Evolutionary conservation across 345 rosid species (phyloP).

Genomic region (Mercurialis annua): DNA sequence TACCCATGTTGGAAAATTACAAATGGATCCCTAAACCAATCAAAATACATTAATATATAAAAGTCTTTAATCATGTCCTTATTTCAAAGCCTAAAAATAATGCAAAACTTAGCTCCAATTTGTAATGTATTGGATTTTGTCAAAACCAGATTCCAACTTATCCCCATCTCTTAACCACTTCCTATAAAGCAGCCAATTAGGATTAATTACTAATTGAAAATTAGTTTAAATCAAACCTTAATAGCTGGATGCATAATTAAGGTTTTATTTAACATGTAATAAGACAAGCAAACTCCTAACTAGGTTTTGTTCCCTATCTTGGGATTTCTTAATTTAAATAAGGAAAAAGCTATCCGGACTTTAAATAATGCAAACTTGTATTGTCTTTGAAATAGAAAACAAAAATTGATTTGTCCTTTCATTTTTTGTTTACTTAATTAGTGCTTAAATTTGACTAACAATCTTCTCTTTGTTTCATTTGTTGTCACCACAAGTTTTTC

Average conservation of each 20-base stretch:
- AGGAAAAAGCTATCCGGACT: no score
- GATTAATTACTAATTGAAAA: neutral
- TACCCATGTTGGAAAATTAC: no score
- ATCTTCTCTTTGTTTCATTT: slow-evolving; percentile 9
- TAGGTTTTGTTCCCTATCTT: slow-evolving; percentile 16
- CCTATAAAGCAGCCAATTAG: slow-evolving; percentile 7
- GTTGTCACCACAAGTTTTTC: neutral
- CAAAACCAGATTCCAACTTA: neutral
- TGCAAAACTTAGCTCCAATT: neutral
- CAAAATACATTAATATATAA: no score
- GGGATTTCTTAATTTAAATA: slow-evolving; percentile 17
- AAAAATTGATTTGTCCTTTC: neutral
- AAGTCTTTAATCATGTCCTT: no score
- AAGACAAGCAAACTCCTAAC: neutral
- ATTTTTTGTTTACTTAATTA: neutral
- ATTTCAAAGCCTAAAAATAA: no score
- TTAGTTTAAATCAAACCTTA: neutral
- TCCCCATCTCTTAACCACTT: slow-evolving; percentile 16
- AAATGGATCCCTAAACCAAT: no score
- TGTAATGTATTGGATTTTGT: neutral
- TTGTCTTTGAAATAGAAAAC: neutral
- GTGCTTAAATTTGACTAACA: slow-evolving; percentile 19
- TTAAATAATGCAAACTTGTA: neutral
- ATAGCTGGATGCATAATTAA: slow-evolving; percentile 12
- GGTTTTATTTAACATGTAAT: neutral